These are phyloP conservation scores for Eucalyptus cladocalyx DNA, from an alignment of 345 rosid species.

Conservation along the genomic window DNA sequence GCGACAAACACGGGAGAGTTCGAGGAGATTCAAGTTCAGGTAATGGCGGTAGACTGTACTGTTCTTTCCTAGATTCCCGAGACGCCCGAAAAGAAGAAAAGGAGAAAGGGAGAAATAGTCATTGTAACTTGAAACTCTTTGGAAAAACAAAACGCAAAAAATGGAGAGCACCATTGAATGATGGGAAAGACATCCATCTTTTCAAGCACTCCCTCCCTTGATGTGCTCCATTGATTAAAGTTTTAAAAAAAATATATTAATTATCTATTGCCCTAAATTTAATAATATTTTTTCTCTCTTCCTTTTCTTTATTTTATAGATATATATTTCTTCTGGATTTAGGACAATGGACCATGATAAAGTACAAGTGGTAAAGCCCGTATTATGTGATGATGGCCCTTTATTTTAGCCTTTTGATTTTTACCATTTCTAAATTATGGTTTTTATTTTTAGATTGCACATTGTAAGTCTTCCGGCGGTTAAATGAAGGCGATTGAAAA, in stretches of 20 bases:
- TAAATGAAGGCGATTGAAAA: rapidly evolving
- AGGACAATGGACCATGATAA: neutral
- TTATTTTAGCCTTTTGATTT: neutral
- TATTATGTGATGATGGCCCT: neutral
- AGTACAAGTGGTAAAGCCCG: neutral
- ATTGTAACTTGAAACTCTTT: constrained; percentile 6
- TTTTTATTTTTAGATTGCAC: neutral
- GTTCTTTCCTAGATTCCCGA: constrained; percentile 8
- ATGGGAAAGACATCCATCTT: neutral
- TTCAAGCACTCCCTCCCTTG: neutral
- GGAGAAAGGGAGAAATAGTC: neutral
- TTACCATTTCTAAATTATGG: neutral
- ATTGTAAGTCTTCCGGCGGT: rapidly evolving
- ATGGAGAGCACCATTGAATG: neutral
- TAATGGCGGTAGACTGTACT: neutral
- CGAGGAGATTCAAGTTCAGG: neutral
- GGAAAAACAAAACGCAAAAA: neutral
- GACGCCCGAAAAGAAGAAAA: neutral
- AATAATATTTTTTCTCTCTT: neutral
- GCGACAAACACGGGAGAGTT: constrained; percentile 20
- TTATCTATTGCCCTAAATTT: neutral
- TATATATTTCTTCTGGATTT: neutral
- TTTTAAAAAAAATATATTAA: too few species aligned
- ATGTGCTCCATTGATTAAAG: neutral
- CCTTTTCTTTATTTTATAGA: neutral